Evolutionary conservation across 1,284 basidiomycete species (phyloP), one percentile per base, ranked within the genome.

Genomic region (Cystobasidium slooffiae): DNA sequence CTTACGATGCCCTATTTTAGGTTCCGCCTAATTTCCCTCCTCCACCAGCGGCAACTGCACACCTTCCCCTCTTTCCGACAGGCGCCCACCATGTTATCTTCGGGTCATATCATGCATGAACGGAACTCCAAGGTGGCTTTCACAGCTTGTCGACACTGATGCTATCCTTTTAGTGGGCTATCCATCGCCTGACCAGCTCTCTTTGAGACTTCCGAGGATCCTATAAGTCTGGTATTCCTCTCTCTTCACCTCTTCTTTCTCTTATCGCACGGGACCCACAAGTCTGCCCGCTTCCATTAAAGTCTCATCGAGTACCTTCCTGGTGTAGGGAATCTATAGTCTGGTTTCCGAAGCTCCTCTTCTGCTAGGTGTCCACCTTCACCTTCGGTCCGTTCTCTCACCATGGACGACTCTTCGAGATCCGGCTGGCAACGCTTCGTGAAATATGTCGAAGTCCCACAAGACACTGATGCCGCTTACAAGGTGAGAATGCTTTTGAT

Each of bases 381-480:
- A 31, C 31, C 31, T 31, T 31, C 31, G 5, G 31, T 31, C 31
- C 31, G 31, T 31, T 31, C 31, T 31, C 31, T 31, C 31, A 31
- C 31, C 31, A 31, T 31, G 31, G 31, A 31, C 31, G 31, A 31
- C 31, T 31, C 31, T 31, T 31, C 31, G 39, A 46, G 44, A 14
- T 43, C 39, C 20, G 44, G 59, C 3, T 61, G 59, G 59, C 59
- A 61, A 20, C 41, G 44, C 20, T 61, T 61, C 41, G 59, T 61
- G 22, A 61, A 61, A 61, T 61, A 44, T 37, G 31, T 61, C 41
- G 59, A 61, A 41, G 59, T 61, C 12, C 59, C 59, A 44, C 59
- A 61, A 61, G 59, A 61, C 16, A 22, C 24, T 43, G 59, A 61
- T 61, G 59, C 59, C 6, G 44, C 41, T 6, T 61, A 61, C 41